A percentile compares a stretch with the other conserved stretches of the same genome.
Evolutionary conservation across 257 asterid genomes (phyloP).

Genomic region (Ballota nigra): DNA sequence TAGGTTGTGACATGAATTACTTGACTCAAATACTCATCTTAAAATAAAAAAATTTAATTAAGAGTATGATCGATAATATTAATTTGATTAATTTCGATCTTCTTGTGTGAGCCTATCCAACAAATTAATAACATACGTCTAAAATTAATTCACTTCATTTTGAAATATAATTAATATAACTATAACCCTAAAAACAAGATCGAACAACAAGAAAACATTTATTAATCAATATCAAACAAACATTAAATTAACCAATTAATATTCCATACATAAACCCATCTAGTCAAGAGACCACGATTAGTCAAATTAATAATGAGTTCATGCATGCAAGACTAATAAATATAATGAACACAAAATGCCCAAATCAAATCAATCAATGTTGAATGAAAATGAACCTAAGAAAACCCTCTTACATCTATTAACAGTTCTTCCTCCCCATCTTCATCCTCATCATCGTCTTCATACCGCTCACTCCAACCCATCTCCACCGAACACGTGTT

Average conservation of each 20-base stretch:
- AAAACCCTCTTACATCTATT: not conserved
- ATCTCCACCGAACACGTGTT: slow-evolving; percentile 32
- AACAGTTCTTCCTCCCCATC: not conserved
- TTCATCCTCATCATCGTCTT: not conserved
- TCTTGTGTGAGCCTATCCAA: no score
- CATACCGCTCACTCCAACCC: not conserved
- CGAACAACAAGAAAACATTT: not conserved
- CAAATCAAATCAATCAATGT: slow-evolving; percentile 10
- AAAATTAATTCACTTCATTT: no score
- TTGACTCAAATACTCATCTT: no score
- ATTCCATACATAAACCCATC: no score
- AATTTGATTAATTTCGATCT: no score
- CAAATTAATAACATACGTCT: no score
- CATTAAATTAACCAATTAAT: not conserved
- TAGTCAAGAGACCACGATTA: not conserved
- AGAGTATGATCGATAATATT: no score
- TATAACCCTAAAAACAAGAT: not conserved
- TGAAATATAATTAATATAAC: no score
- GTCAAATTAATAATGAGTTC: not conserved
- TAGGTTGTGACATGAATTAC: not conserved
- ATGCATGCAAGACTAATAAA: not conserved
- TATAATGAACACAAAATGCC: not conserved
- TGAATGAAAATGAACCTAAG: not conserved
- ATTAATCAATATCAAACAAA: not conserved
- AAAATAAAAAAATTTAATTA: no score